These are phyloP conservation scores for Globisporangium splendens DNA, from an alignment of 352 stramenopile genomes.

Conservation along the genomic window DNA sequence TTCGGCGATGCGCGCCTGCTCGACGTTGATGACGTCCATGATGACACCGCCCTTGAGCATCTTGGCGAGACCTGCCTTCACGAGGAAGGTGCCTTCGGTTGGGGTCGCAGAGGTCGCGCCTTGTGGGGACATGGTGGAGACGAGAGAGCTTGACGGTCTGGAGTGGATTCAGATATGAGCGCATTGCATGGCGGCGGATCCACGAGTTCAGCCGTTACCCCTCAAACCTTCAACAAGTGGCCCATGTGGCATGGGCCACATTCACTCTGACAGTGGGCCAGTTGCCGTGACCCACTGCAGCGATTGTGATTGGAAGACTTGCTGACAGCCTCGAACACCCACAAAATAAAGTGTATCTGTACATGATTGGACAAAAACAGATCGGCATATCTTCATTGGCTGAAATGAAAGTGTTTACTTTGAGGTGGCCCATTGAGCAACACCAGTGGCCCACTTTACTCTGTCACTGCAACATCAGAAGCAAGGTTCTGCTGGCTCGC, in stretches of 20 bases:
- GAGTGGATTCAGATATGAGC: conserved; percentile 12
- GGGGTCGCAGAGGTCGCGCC: conserved; percentile 20
- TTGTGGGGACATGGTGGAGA: conserved; percentile 30
- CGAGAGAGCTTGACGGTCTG: not conserved
- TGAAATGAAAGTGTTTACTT: too few relatives aligned
- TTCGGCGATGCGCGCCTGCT: conserved; percentile 96
- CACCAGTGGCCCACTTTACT: too few relatives aligned
- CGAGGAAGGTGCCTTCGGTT: conserved; percentile 81
- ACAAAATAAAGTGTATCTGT: conserved; percentile 28
- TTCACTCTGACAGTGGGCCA: not conserved
- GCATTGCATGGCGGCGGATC: not conserved
- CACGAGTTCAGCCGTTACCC: not conserved
- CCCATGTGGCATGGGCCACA: not conserved
- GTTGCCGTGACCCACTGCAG: conserved; percentile 62
- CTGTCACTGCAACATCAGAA: too few relatives aligned
- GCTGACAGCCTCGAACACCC: not conserved
- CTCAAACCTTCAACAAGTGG: conserved; percentile 13
- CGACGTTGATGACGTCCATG: conserved; percentile 93
- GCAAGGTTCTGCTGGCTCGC: too few relatives aligned
- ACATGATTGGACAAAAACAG: not conserved
- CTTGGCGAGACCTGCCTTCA: conserved; percentile 96
- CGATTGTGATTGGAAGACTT: conserved; percentile 58
- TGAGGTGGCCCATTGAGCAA: too few relatives aligned
- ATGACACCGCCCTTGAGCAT: conserved; percentile 99
- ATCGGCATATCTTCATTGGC: too few relatives aligned